These are phyloP conservation scores for Xylaria sp. DNA, from an alignment of 2,329 filamentous ascomycete species.

Conservation along the genomic window DNA sequence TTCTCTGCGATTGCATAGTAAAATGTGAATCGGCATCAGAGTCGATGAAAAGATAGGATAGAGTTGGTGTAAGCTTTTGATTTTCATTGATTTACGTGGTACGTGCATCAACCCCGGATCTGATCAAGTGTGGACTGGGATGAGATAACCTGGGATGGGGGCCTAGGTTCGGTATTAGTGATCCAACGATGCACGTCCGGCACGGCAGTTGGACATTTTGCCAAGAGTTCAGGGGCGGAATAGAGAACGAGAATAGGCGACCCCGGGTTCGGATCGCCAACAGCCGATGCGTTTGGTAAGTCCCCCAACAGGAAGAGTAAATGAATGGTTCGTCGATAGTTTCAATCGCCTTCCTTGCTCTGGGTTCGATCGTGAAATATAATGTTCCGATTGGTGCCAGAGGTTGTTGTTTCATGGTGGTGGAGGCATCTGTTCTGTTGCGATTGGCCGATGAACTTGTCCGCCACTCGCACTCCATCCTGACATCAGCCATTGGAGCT, in stretches of 20 bases:
- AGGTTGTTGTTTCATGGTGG: conserved; percentile 18
- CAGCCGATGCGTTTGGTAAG: conserved; percentile 17
- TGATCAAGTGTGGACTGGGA: neutral
- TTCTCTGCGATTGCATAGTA: neutral
- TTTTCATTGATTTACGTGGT: neutral
- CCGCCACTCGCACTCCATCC: no score
- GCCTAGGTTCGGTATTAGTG: neutral
- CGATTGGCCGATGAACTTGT: conserved; percentile 8
- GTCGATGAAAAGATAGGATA: neutral
- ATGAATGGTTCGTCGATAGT: conserved; percentile 13
- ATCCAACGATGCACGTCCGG: neutral
- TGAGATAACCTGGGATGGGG: neutral
- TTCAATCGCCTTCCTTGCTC: neutral
- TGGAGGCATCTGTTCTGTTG: neutral
- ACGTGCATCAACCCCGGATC: conserved; percentile 7
- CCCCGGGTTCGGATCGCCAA: conserved; percentile 6
- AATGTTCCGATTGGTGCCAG: conserved; percentile 26
- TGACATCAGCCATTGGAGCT: no score
- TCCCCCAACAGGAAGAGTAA: neutral
- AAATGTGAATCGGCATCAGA: neutral
- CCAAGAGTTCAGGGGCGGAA: conserved; percentile 16
- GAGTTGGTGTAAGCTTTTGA: neutral
- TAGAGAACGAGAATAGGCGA: conserved; percentile 13
- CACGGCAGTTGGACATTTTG: neutral
- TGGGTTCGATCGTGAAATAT: neutral